Evolutionary conservation across 2,329 filamentous ascomycete genomes (phyloP).

Genomic region (Scedosporium minutisporum): DNA sequence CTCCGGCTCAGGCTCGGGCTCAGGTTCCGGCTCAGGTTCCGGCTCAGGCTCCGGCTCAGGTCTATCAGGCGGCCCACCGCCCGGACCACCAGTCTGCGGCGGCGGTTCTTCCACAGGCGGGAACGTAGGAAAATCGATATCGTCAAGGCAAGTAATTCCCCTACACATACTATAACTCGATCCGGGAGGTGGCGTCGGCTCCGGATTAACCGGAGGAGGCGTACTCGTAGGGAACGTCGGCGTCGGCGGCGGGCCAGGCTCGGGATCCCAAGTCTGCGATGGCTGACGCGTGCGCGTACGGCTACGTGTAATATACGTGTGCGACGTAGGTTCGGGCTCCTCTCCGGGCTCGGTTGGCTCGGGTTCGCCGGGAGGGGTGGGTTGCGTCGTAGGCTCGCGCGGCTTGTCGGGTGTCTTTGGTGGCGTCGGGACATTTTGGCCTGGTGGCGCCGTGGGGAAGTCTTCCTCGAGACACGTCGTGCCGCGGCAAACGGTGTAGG

Average conservation of each 20-base stretch:
- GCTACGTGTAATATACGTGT: not conserved
- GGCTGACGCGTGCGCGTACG: not conserved
- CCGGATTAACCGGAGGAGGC: not conserved
- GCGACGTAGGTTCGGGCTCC: not conserved
- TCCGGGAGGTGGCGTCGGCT: not conserved
- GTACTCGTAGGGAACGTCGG: conserved; percentile 2
- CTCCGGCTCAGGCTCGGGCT: not conserved
- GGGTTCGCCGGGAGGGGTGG: not conserved
- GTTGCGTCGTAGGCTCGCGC: not conserved
- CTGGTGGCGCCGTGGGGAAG: not conserved
- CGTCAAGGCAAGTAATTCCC: not conserved
- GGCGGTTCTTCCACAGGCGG: not conserved
- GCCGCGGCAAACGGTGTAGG: conserved; percentile 4
- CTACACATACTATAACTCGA: conserved; percentile 4
- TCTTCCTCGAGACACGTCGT: conserved; percentile 3
- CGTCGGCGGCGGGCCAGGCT: not conserved
- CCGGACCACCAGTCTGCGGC: not conserved
- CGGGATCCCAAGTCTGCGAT: not conserved
- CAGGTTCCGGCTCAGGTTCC: not conserved
- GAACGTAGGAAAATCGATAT: not conserved
- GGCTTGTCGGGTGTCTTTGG: not conserved
- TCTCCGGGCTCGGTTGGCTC: not conserved
- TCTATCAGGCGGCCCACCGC: not conserved
- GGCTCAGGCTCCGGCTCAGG: not conserved
- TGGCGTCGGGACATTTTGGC: not conserved